Evolutionary conservation across 768 basidiomycete genomes (phyloP).

Genomic region (Bullera alba): DNA sequence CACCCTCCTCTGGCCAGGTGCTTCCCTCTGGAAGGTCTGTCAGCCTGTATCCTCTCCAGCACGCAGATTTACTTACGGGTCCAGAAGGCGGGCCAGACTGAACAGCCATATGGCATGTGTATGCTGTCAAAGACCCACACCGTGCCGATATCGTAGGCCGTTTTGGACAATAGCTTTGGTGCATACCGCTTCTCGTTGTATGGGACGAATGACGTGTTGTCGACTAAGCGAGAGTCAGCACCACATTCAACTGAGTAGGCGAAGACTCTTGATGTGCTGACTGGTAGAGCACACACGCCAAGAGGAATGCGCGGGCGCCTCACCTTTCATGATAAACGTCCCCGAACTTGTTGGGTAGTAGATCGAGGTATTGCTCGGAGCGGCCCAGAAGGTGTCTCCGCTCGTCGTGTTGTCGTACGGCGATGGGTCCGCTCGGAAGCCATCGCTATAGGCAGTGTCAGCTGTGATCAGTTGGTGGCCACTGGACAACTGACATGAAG

Average conservation of each 20-base stretch:
- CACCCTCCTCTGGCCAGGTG: slow-evolving; percentile 42
- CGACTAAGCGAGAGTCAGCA: slow-evolving; percentile 20
- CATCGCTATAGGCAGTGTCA: slow-evolving; percentile 13
- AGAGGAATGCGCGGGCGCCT: background rate
- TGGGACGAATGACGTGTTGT: slow-evolving; percentile 34
- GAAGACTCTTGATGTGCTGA: background rate
- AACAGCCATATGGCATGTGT: slow-evolving; percentile 55
- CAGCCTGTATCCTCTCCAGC: slow-evolving; percentile 1
- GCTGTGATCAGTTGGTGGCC: background rate
- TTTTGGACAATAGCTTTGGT: slow-evolving; percentile 40
- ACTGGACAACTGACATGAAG: slow-evolving; percentile 17
- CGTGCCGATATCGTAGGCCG: slow-evolving; percentile 37
- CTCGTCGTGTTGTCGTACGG: slow-evolving; percentile 42
- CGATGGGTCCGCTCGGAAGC: slow-evolving; percentile 23
- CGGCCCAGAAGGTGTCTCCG: slow-evolving; percentile 40
- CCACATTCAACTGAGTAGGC: background rate
- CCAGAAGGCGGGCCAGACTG: slow-evolving; percentile 47
- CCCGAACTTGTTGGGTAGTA: slow-evolving; percentile 20
- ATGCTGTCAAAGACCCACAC: slow-evolving; percentile 41
- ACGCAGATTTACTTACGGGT: slow-evolving; percentile 26
- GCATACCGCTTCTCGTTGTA: slow-evolving; percentile 45
- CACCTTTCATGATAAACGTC: slow-evolving; percentile 33
- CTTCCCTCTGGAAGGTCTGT: slow-evolving; percentile 23
- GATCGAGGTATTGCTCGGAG: slow-evolving; percentile 26
- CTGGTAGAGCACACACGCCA: background rate